These are phyloP conservation scores for Inonotus obliquus DNA, from an alignment of 1,284 basidiomycete genomes.

Conservation along the genomic window DNA sequence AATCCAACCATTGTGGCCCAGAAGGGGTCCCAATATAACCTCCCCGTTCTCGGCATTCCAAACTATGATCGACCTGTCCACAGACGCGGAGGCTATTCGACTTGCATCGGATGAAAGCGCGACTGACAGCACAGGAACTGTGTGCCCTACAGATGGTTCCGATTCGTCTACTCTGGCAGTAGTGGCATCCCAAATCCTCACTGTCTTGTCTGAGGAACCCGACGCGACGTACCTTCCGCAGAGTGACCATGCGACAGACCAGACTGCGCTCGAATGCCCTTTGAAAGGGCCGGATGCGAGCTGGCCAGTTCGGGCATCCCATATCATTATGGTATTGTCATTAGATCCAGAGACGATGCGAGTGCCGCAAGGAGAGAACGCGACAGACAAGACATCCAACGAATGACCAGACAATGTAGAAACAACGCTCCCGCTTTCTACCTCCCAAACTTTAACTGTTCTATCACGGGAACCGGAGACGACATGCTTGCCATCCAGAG, in stretches of 20 bases:
- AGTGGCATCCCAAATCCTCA: slow-evolving; percentile 19
- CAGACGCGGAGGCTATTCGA: background rate
- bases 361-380: slow-evolving; percentile 18
- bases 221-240: background rate
- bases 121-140: slow-evolving; percentile 1
- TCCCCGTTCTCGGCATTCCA: slow-evolving; percentile 14
- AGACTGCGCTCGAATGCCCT: background rate
- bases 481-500: background rate
- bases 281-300: background rate
- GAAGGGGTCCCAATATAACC: background rate
- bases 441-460: background rate
- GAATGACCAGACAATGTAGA: background rate
- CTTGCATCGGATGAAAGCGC: slow-evolving; percentile 3
- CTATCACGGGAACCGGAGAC: background rate
- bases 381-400: slow-evolving; percentile 2
- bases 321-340: background rate
- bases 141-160: background rate
- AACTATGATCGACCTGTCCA: background rate
- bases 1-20: background rate
- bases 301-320: background rate
- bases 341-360: slow-evolving; percentile 3
- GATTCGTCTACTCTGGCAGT: background rate
- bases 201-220: slow-evolving; percentile 14
- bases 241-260: background rate
- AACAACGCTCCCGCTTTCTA: background rate